phyloP scores from a whole-genome alignment of 1,139 yeast species.

The Pichia sp. region DNA sequence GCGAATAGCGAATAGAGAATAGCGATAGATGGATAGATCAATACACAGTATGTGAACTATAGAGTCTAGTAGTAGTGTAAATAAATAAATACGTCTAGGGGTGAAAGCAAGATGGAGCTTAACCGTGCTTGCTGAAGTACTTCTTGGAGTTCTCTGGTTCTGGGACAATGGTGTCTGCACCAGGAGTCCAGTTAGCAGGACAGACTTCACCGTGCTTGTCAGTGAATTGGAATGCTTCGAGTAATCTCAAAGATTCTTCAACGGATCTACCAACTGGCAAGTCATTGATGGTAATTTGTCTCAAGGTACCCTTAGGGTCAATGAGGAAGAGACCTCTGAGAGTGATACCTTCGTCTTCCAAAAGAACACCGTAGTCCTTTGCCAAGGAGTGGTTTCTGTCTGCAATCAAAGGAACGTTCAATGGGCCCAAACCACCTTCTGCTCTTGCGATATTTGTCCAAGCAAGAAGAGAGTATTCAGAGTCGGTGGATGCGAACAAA shows the following conservation, averaged over 20 bases:
- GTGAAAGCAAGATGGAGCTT: slow-evolving; percentile 2
- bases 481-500: slow-evolving; percentile 95
- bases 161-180: slow-evolving; percentile 91
- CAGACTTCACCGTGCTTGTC: slow-evolving; percentile 98
- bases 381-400: slow-evolving; percentile 96
- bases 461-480: slow-evolving; percentile 94
- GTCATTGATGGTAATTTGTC: slow-evolving; percentile 97
- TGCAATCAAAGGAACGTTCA: slow-evolving; percentile 88
- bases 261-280: slow-evolving; percentile 99
- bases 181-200: slow-evolving; percentile 99
- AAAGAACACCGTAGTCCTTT: slow-evolving; percentile 92
- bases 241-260: slow-evolving; percentile 93
- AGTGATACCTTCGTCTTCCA: slow-evolving; percentile 94
- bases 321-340: slow-evolving; percentile 97
- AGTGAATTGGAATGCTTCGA: slow-evolving; percentile 98
- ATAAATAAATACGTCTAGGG: neutral
- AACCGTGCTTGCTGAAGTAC: slow-evolving; percentile 47
- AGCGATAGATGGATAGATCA: too few relatives aligned
- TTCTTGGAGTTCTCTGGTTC: slow-evolving; percentile 75
- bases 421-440: slow-evolving; percentile 97
- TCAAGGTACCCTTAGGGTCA: slow-evolving; percentile 88
- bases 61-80: neutral
- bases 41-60: too few relatives aligned
- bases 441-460: slow-evolving; percentile 97
- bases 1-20: too few relatives aligned